phyloP scores from a whole-genome alignment of 1,139 yeast genomes.

The Oligophagozyma castellii region DNA sequence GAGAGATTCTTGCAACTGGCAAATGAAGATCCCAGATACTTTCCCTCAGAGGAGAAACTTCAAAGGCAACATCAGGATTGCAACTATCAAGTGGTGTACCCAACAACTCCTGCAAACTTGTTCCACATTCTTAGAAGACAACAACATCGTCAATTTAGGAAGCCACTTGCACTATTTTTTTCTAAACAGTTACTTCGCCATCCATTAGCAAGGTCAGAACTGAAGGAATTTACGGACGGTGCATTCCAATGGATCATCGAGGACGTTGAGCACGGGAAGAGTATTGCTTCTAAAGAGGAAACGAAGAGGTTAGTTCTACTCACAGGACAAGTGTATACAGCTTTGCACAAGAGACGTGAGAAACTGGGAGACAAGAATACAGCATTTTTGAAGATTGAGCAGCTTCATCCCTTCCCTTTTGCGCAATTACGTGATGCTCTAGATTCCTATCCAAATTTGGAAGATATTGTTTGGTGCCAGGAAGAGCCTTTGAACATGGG shows the following conservation, averaged over 20 bases:
- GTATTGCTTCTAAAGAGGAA: slow-evolving; percentile 65
- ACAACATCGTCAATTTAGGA: slow-evolving; percentile 98
- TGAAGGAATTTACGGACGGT: slow-evolving; percentile 79
- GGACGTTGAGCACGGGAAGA: slow-evolving; percentile 69
- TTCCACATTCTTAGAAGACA: slow-evolving; percentile 98
- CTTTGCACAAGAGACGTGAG: slow-evolving; percentile 80
- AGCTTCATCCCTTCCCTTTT: slow-evolving; percentile 97
- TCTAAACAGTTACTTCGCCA: slow-evolving; percentile 93
- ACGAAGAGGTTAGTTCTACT: slow-evolving; percentile 78
- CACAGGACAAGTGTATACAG: slow-evolving; percentile 91
- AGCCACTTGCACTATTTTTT: slow-evolving; percentile 81
- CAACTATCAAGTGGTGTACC: slow-evolving; percentile 96
- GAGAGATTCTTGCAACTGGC: slow-evolving; percentile 94
- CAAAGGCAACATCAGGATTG: slow-evolving; percentile 98
- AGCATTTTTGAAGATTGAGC: slow-evolving; percentile 84
- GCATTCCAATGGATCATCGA: slow-evolving; percentile 94
- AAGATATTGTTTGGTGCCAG: slow-evolving; percentile 93
- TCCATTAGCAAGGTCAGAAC: slow-evolving; percentile 84
- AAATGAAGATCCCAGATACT: slow-evolving; percentile 88
- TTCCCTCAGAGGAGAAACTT: slow-evolving; percentile 81
- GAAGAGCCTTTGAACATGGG: slow-evolving; percentile 99
- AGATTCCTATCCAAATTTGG: slow-evolving; percentile 64
- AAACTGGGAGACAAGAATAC: slow-evolving; percentile 63
- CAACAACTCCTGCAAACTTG: slow-evolving; percentile 93
- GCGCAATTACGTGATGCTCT: slow-evolving; percentile 82